A percentile compares a stretch with the other conserved stretches of the same genome.
phyloP scores from a whole-genome alignment of 306 rosid species.

The barrel medic (Medicago truncatula) region MtrunA17r5.0-ANR NC_053048.1:54929001-54929500 shows the following conservation, averaged over 20 bases:
- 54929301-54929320: conserved; percentile 38
- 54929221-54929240: conserved; percentile 69
- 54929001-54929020: conserved; percentile 40
- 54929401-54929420: conserved; percentile 63
- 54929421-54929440: conserved; percentile 70
- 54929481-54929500: conserved; percentile 52
- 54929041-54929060: conserved; percentile 40
- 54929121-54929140: conserved; percentile 45
- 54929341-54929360: conserved; percentile 44
- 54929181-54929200: conserved; percentile 62
- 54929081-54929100: conserved; percentile 42
- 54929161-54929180: conserved; percentile 60
- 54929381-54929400: conserved; percentile 53
- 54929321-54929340: conserved; percentile 59
- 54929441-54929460: conserved; percentile 70
- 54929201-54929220: conserved; percentile 74
- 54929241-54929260: conserved; percentile 72
- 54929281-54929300: conserved; percentile 40
- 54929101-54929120: conserved; percentile 45
- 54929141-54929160: conserved; percentile 49
- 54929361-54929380: conserved; percentile 62
- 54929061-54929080: conserved; percentile 44
- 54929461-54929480: conserved; percentile 71
- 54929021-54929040: conserved; percentile 44
- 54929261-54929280: conserved; percentile 52